Percentiles rank a stretch among this genome's conserved stretches.
These are phyloP conservation scores for Saccharomyces hybrid DNA, from an alignment of 1,139 yeast genomes.

Conservation along the genomic window DNA sequence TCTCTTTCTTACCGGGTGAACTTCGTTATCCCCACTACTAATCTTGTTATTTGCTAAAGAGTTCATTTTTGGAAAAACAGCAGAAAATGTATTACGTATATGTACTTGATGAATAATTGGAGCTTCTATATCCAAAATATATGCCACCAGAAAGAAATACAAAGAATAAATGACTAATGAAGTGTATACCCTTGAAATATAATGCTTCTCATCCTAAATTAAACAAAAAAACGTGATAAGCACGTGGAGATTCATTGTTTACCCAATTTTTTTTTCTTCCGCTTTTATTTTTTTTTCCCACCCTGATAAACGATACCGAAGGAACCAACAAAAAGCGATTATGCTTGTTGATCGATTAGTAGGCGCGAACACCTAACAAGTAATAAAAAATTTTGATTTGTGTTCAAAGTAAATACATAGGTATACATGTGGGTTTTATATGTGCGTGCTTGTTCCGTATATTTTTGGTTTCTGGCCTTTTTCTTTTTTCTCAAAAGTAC, in stretches of 20 bases:
- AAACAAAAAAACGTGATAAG: slow-evolving; percentile 3
- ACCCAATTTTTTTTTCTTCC: neutral
- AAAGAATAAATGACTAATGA: neutral
- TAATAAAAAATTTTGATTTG: neutral
- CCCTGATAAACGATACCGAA: neutral
- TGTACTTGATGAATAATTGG: neutral
- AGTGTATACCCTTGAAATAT: neutral
- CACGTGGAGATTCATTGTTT: slow-evolving; percentile 2
- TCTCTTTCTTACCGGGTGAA: neutral
- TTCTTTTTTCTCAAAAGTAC: neutral
- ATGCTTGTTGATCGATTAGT: neutral
- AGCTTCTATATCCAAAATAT: neutral
- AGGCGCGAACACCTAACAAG: neutral
- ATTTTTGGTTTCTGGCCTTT: neutral
- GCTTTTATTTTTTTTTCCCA: neutral
- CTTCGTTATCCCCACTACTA: neutral
- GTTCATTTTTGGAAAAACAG: neutral
- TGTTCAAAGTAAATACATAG: neutral
- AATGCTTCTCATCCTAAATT: neutral
- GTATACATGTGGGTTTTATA: neutral
- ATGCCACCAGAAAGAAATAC: neutral
- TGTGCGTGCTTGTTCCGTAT: neutral
- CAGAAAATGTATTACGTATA: neutral
- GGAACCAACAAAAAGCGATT: neutral
- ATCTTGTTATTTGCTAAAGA: neutral